Conservation (phyloP, 805 yeast species). For the Saturnispora saitoi region DNA sequence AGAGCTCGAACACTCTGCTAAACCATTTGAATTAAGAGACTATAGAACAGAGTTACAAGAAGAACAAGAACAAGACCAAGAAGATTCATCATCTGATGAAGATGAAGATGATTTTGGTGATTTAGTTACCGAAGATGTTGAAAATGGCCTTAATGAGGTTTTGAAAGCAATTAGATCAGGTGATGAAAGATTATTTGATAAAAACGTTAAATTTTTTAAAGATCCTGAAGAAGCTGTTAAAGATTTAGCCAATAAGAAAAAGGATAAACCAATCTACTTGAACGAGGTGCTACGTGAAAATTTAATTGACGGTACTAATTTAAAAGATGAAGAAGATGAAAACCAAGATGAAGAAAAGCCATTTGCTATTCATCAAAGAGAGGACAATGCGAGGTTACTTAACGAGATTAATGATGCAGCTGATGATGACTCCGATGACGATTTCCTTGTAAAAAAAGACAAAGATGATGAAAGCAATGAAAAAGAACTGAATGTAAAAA, state of each 20-base stretch:
- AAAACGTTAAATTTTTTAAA: conserved; percentile 65
- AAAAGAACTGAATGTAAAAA: conserved; percentile 15
- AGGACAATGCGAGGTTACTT: conserved; percentile 65
- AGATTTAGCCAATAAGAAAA: conserved; percentile 28
- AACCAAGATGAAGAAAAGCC: conserved; percentile 53
- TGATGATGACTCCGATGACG: conserved; percentile 32
- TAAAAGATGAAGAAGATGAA: conserved; percentile 46
- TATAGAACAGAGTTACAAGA: conserved; percentile 13
- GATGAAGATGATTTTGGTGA: conserved; percentile 93
- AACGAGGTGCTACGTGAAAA: conserved; percentile 90
- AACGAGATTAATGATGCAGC: conserved; percentile 66
- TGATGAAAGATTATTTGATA: conserved; percentile 59
- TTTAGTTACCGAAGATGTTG: conserved; percentile 77
- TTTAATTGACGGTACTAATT: conserved; percentile 57
- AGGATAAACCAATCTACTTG: conserved; percentile 69
- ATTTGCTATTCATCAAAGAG: conserved; percentile 64
- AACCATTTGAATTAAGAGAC: conserved; percentile 10
- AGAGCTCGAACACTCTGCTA: not conserved
- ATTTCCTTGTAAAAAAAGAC: conserved; percentile 53
- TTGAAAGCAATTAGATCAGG: conserved; percentile 59
- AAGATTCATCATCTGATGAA: conserved; percentile 6
- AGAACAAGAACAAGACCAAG: conserved; percentile 20
- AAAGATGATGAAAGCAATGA: conserved; percentile 22
- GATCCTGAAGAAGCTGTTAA: conserved; percentile 50
- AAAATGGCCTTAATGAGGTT: conserved; percentile 66